Percentiles rank a stretch among this genome's conserved stretches.
Conservation (phyloP, 2,329 filamentous ascomycete species). For the Ascochyta pisi region DNA sequence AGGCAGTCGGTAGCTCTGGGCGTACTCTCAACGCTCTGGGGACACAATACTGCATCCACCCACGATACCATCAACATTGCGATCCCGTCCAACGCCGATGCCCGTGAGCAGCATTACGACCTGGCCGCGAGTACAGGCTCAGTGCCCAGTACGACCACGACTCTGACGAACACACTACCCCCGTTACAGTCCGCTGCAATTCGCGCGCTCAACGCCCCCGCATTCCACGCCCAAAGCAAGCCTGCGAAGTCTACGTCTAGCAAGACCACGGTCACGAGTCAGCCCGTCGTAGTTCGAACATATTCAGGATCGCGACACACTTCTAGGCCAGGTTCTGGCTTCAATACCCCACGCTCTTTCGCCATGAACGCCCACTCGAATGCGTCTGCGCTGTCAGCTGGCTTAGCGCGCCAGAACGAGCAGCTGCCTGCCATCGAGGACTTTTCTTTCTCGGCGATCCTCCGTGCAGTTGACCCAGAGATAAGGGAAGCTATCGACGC, state of each 20-base stretch:
- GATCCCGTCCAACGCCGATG: constrained; percentile 24
- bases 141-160: constrained; percentile 46
- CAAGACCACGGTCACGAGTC: constrained; percentile 50
- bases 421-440: constrained; percentile 57
- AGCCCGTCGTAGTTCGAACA: constrained; percentile 54
- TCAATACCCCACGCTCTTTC: constrained; percentile 41
- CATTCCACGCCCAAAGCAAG: constrained; percentile 44
- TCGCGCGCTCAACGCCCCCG: constrained; percentile 48
- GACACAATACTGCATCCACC: constrained; percentile 30
- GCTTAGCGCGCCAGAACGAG: constrained; percentile 36
- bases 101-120: constrained; percentile 40
- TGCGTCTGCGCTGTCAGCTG: constrained; percentile 40
- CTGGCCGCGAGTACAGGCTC: constrained; percentile 42
- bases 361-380: constrained; percentile 39
- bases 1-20: constrained; percentile 44
- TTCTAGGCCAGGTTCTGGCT: constrained; percentile 43
- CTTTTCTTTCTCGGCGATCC: constrained; percentile 63
- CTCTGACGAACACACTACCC: constrained; percentile 46
- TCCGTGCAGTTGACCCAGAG: constrained; percentile 64
- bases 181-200: constrained; percentile 48
- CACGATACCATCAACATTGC: constrained; percentile 12
- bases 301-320: constrained; percentile 47
- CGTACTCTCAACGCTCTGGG: constrained; percentile 43
- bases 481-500: constrained; percentile 65
- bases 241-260: constrained; percentile 48